Evolutionary conservation across 2,329 filamentous ascomycete species (phyloP).

Genomic region (Cryphonectria japonica): DNA sequence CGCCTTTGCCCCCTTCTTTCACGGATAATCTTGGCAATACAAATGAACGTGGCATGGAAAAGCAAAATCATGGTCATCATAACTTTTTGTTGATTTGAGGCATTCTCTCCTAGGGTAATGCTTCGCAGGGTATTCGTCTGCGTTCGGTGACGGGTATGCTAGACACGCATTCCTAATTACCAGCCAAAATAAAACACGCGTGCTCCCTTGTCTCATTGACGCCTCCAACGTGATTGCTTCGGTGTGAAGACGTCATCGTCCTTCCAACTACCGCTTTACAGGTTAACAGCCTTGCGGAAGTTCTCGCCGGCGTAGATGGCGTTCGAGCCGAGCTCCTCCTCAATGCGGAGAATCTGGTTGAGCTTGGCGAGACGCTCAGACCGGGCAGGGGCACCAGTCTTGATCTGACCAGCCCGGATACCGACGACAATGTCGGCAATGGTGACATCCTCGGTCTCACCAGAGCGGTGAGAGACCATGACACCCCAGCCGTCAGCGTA

Average conservation of each 20-base stretch:
- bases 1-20: too few species aligned
- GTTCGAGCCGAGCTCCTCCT: slow-evolving; percentile 94
- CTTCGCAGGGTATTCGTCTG: slow-evolving; percentile 23
- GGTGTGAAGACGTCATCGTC: slow-evolving; percentile 13
- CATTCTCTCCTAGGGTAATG: slow-evolving; percentile 24
- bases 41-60: neutral
- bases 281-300: slow-evolving; percentile 88
- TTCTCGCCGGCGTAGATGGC: slow-evolving; percentile 90
- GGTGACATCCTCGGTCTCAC: slow-evolving; percentile 99
- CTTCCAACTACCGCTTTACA: slow-evolving; percentile 62
- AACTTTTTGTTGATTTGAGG: slow-evolving; percentile 22
- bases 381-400: slow-evolving; percentile 94
- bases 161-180: slow-evolving; percentile 15
- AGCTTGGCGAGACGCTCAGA: slow-evolving; percentile 99
- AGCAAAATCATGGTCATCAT: slow-evolving; percentile 17
- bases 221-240: slow-evolving; percentile 16
- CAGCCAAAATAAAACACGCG: slow-evolving; percentile 14
- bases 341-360: slow-evolving; percentile 99
- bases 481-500: slow-evolving; percentile 96
- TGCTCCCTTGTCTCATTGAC: slow-evolving; percentile 22
- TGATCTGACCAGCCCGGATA: slow-evolving; percentile 96
- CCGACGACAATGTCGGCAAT: slow-evolving; percentile 98
- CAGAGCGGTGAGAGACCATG: slow-evolving; percentile 99
- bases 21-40: neutral
- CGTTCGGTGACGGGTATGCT: slow-evolving; percentile 20